Evolutionary conservation across 208 protist genomes (phyloP).

Genomic region (Wallacemonas sp.): DNA sequence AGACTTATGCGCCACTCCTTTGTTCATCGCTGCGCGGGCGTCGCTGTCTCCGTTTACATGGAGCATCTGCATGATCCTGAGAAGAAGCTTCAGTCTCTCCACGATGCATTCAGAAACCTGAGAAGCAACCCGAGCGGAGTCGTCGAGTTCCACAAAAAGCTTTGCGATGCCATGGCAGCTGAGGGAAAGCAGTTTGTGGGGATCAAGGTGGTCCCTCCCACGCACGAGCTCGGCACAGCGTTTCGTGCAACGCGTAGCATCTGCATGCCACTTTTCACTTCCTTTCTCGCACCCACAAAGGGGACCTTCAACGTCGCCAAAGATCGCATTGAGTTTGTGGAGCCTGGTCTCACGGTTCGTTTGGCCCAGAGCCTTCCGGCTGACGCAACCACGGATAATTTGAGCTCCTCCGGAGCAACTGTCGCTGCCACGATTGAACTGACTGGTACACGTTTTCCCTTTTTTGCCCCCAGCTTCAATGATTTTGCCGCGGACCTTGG

Average conservation of each 20-base stretch:
- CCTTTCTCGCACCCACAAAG: slow-evolving; percentile 26
- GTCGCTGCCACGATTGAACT: slow-evolving; percentile 64
- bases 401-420: slow-evolving; percentile 19
- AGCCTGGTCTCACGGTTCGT: slow-evolving; percentile 54
- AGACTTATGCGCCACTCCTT: slow-evolving; percentile 9
- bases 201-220: slow-evolving; percentile 69
- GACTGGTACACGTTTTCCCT: slow-evolving; percentile 79
- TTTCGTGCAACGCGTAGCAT: slow-evolving; percentile 48
- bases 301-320: slow-evolving; percentile 36
- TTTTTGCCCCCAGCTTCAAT: slow-evolving; percentile 62
- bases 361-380: slow-evolving; percentile 30
- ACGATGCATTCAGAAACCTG: slow-evolving; percentile 71
- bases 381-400: slow-evolving; percentile 20
- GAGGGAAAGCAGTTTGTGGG: slow-evolving; percentile 57
- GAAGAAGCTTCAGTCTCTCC: slow-evolving; percentile 61
- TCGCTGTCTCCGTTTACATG: slow-evolving; percentile 47
- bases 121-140: slow-evolving; percentile 33
- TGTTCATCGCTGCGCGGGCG: slow-evolving; percentile 21
- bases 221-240: slow-evolving; percentile 36
- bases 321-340: slow-evolving; percentile 71
- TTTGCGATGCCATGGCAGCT: slow-evolving; percentile 62
- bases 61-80: slow-evolving; percentile 64
- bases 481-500: slow-evolving; percentile 72
- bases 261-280: slow-evolving; percentile 76
- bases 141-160: slow-evolving; percentile 62